phyloP scores from a whole-genome alignment of 2,329 filamentous ascomycete genomes.

The Ascosphaera aggregata region DNA sequence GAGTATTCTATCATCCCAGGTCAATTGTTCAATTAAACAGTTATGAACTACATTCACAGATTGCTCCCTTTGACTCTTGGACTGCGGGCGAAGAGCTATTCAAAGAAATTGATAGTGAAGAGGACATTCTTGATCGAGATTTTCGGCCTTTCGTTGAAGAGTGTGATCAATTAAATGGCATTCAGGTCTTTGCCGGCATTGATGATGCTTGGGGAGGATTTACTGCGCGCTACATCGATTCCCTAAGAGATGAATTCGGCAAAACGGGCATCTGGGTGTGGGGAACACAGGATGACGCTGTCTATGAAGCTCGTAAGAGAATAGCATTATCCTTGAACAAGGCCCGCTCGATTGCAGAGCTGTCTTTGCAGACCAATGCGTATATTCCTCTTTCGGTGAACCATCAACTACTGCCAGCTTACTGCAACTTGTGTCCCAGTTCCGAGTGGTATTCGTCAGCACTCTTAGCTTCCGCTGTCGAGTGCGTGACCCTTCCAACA shows the following conservation, averaged over 20 bases:
- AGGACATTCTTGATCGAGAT: slow-evolving; percentile 79
- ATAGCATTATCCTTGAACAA: slow-evolving; percentile 27
- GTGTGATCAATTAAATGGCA: slow-evolving; percentile 72
- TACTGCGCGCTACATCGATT: slow-evolving; percentile 46
- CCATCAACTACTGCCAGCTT: slow-evolving; percentile 30
- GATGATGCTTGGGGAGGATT: slow-evolving; percentile 74
- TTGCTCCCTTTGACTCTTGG: slow-evolving; percentile 68
- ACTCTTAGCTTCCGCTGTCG: slow-evolving; percentile 50
- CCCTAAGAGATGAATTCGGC: slow-evolving; percentile 70
- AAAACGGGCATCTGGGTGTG: slow-evolving; percentile 76
- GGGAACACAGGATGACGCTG: slow-evolving; percentile 44
- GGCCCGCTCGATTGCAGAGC: slow-evolving; percentile 44
- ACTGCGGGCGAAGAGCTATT: slow-evolving; percentile 53
- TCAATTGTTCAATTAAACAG: slow-evolving; percentile 75
- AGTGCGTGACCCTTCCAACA: slow-evolving; percentile 55
- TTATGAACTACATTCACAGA: slow-evolving; percentile 56
- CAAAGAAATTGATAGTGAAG: slow-evolving; percentile 45
- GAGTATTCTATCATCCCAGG: slow-evolving; percentile 74
- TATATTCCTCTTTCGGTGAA: slow-evolving; percentile 52
- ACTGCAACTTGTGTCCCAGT: slow-evolving; percentile 33
- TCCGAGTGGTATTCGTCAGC: slow-evolving; percentile 67
- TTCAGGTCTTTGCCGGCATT: slow-evolving; percentile 50
- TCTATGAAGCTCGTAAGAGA: slow-evolving; percentile 26
- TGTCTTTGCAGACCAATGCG: slow-evolving; percentile 49
- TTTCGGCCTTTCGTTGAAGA: slow-evolving; percentile 75